Percentiles rank a stretch among this genome's conserved stretches.
Conservation (phyloP, 1,284 basidiomycete species). For the Veloboletus limbatus region DNA sequence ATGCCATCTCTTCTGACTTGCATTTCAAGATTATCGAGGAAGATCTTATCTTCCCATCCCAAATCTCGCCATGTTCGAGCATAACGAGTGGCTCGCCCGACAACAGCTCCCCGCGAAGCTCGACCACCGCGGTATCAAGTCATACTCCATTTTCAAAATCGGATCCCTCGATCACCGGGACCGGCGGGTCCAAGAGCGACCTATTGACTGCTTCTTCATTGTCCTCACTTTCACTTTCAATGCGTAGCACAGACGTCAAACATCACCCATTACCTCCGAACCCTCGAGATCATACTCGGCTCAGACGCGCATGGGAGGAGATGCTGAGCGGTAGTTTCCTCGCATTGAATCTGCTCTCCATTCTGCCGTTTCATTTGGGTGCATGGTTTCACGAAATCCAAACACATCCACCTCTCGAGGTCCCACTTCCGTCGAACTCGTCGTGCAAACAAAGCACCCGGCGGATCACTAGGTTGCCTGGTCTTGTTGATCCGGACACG, state of each 20-base stretch:
- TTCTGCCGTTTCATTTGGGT: conserved; percentile 68
- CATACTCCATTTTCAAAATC: conserved; percentile 23
- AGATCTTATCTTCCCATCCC: conserved; percentile 66
- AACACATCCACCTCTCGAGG: conserved; percentile 48
- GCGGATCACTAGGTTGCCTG: conserved; percentile 9
- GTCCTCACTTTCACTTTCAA: conserved; percentile 21
- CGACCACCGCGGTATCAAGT: conserved; percentile 27
- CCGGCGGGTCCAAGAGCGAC: conserved; percentile 18
- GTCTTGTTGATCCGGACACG: conserved; percentile 30
- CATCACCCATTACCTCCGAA: conserved; percentile 30
- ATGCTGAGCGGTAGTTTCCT: conserved; percentile 64
- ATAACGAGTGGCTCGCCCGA: conserved; percentile 19
- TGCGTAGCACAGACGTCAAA: conserved; percentile 12
- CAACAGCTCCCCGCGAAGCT: conserved; percentile 28
- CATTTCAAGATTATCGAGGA: conserved; percentile 61
- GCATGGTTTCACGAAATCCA: conserved; percentile 55
- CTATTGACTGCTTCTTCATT: conserved; percentile 16
- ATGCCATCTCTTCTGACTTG: conserved; percentile 5
- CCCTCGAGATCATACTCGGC: conserved; percentile 60
- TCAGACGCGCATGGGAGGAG: conserved; percentile 63
- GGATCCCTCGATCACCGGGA: conserved; percentile 20
- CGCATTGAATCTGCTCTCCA: conserved; percentile 49
- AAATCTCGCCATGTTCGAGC: conserved; percentile 15
- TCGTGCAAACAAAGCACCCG: conserved; percentile 15
- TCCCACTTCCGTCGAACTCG: conserved; percentile 56